Conservation (phyloP, 1,139 yeast species). For the Pichia inconspicua region DNA sequence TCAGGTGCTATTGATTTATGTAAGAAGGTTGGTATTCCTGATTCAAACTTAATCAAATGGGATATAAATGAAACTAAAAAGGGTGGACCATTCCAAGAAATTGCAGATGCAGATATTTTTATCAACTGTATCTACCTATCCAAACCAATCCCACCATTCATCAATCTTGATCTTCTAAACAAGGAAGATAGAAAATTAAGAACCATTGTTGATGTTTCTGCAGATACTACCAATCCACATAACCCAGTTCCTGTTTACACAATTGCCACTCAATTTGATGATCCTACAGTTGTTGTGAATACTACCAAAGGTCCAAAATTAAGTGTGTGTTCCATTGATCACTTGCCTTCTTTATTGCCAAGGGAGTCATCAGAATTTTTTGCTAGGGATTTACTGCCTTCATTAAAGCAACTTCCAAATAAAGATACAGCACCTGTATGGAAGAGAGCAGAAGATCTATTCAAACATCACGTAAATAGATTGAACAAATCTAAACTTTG, state of each 20-base stretch:
- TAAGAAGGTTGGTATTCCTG: slow-evolving; percentile 82
- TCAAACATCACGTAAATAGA: slow-evolving; percentile 73
- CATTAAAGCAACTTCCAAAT: slow-evolving; percentile 73
- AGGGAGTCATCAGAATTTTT: slow-evolving; percentile 95
- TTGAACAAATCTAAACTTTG: slow-evolving; percentile 29
- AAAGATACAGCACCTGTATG: slow-evolving; percentile 83
- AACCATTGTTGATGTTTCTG: slow-evolving; percentile 94
- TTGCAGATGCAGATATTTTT: slow-evolving; percentile 79
- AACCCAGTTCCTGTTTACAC: slow-evolving; percentile 93
- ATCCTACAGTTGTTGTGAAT: slow-evolving; percentile 82
- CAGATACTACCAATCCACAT: slow-evolving; percentile 97
- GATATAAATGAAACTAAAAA: slow-evolving; percentile 93
- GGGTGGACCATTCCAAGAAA: slow-evolving; percentile 96
- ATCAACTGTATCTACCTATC: slow-evolving; percentile 94
- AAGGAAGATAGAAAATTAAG: slow-evolving; percentile 62
- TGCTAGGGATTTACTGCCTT: slow-evolving; percentile 79
- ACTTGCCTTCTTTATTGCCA: slow-evolving; percentile 88
- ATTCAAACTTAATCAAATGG: slow-evolving; percentile 79
- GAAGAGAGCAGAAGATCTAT: slow-evolving; percentile 79
- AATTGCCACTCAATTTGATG: slow-evolving; percentile 79
- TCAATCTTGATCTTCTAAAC: slow-evolving; percentile 63
- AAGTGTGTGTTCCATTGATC: slow-evolving; percentile 94
- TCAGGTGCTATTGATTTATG: slow-evolving; percentile 91
- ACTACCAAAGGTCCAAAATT: slow-evolving; percentile 75
- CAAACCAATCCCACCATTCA: slow-evolving; percentile 87